Conservation (phyloP, 2,329 filamentous ascomycete species). For the Fusarium sp. region DNA sequence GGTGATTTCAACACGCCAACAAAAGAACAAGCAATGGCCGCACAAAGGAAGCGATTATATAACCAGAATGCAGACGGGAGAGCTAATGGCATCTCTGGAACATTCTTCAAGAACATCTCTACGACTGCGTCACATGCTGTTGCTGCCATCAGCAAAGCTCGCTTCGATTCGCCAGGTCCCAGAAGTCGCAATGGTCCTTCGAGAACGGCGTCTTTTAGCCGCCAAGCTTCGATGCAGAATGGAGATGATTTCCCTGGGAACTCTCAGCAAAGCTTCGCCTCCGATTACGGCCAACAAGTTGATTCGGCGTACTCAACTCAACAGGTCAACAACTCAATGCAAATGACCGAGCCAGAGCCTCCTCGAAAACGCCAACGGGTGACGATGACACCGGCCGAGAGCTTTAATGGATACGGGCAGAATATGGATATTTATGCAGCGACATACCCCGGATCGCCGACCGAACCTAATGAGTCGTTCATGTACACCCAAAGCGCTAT, state of each 20-base stretch:
- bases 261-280: conserved; percentile 86
- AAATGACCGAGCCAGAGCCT: conserved; percentile 71
- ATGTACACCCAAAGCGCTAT: conserved; percentile 68
- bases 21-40: conserved; percentile 98
- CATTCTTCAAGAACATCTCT: conserved; percentile 98
- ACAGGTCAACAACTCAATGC: conserved; percentile 54
- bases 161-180: conserved; percentile 87
- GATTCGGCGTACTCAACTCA: conserved; percentile 79
- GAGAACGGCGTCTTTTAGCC: conserved; percentile 76
- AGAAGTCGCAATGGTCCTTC: conserved; percentile 73
- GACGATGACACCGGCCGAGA: conserved; percentile 66
- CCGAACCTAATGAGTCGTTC: conserved; percentile 84
- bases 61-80: conserved; percentile 75
- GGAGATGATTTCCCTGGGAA: conserved; percentile 75
- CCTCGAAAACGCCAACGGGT: conserved; percentile 82
- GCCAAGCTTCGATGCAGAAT: conserved; percentile 78
- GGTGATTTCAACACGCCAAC: conserved; percentile 92
- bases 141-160: conserved; percentile 94
- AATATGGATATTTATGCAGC: conserved; percentile 60
- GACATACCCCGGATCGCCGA: conserved; percentile 77
- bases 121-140: conserved; percentile 92
- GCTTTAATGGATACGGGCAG: conserved; percentile 66
- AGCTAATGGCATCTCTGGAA: conserved; percentile 76
- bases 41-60: conserved; percentile 91
- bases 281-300: conserved; percentile 79